Conservation (phyloP, 2,329 filamentous ascomycete genomes). For the Rhinocladiella similis region DNA sequence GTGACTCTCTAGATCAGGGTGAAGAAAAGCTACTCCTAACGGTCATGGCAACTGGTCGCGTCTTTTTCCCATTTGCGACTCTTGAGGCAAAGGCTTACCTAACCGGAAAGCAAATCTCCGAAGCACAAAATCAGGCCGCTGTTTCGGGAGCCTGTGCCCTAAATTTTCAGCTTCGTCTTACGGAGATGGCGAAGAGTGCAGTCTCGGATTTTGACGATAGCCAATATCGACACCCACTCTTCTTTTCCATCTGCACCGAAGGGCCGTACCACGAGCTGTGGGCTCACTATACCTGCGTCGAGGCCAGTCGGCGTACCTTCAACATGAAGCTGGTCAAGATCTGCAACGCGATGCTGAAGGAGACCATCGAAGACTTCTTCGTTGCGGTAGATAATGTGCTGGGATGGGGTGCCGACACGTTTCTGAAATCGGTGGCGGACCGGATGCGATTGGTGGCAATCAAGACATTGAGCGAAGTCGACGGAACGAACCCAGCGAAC, state of each 20-base stretch:
- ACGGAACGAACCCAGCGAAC: not conserved
- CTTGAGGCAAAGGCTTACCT: conserved; percentile 24
- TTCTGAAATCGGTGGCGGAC: conserved; percentile 23
- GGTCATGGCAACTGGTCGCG: conserved; percentile 12
- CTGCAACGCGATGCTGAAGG: conserved; percentile 10
- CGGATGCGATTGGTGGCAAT: not conserved
- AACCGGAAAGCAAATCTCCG: conserved; percentile 22
- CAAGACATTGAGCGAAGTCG: not conserved
- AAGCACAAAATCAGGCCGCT: conserved; percentile 24
- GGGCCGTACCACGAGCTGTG: conserved; percentile 31
- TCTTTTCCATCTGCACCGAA: conserved; percentile 31
- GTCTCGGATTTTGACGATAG: conserved; percentile 12
- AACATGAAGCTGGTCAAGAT: conserved; percentile 13
- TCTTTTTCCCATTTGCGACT: conserved; percentile 16
- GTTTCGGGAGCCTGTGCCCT: conserved; percentile 20
- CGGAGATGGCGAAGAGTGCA: conserved; percentile 2
- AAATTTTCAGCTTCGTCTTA: conserved; percentile 15
- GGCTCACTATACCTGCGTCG: conserved; percentile 19
- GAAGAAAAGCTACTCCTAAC: conserved; percentile 5
- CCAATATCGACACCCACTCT: conserved; percentile 20
- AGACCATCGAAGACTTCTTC: conserved; percentile 11
- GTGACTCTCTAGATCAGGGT: not conserved
- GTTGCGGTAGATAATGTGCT: conserved; percentile 14
- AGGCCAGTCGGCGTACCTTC: conserved; percentile 13
- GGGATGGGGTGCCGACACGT: conserved; percentile 14